Conservation (phyloP, 176 grass and related monocot genomes). For the Carex pumila region DNA sequence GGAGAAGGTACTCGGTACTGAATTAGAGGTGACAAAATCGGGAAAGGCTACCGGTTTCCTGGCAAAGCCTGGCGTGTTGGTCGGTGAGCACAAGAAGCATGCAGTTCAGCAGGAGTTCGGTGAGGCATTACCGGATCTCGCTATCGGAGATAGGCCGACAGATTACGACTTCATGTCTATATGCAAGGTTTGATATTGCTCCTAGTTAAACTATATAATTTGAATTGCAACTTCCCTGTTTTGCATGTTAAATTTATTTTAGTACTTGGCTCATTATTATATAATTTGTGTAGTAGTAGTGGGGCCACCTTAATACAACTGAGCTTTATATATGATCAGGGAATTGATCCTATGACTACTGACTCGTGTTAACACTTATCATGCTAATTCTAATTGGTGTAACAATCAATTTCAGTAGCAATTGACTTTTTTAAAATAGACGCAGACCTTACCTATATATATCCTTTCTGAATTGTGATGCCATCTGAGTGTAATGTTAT, state of each 20-base stretch:
- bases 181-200: constrained; percentile 54
- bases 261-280: not conserved
- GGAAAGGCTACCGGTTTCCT: constrained; percentile 82
- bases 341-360: not conserved
- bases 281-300: not conserved
- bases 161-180: constrained; percentile 89
- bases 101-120: constrained; percentile 60
- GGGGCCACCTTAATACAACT: not conserved
- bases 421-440: not conserved
- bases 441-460: not conserved
- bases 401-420: not conserved
- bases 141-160: constrained; percentile 64
- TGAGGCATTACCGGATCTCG: constrained; percentile 51
- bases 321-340: not conserved
- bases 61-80: constrained; percentile 53
- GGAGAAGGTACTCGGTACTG: constrained; percentile 67
- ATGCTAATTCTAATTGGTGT: not conserved
- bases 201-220: not conserved
- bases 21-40: constrained; percentile 72
- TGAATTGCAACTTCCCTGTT: not conserved
- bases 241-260: not conserved
- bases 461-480: not conserved
- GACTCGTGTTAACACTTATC: not conserved
- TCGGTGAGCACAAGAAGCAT: constrained; percentile 66
- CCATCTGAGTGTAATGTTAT: not conserved